A percentile compares a stretch with the other conserved stretches of the same genome.
These are phyloP conservation scores for Boletus vinaceobasis DNA, from an alignment of 768 basidiomycete genomes.

Conservation along the genomic window DNA sequence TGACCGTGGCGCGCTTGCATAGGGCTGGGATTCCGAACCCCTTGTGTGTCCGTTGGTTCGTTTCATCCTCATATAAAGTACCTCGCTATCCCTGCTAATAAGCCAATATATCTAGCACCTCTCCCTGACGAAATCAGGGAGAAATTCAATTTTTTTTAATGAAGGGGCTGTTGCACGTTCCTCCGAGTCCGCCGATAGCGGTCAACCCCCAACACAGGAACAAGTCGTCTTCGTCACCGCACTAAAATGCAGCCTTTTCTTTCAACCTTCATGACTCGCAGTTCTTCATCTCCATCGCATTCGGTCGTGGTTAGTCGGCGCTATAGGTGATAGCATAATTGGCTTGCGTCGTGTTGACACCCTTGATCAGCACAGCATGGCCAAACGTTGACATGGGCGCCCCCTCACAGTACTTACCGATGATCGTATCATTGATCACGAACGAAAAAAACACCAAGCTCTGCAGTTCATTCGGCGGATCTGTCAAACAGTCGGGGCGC, in stretches of 20 bases:
- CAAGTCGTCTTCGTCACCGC: slow-evolving; percentile 4
- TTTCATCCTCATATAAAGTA: slow-evolving; percentile 9
- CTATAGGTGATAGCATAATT: background rate
- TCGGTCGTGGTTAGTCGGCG: background rate
- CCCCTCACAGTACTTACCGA: background rate
- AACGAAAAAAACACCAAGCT: background rate
- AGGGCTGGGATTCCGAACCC: background rate
- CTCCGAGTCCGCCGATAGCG: slow-evolving; percentile 17
- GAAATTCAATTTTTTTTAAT: slow-evolving; percentile 4
- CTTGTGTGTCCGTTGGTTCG: background rate
- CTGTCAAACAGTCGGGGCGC: background rate
- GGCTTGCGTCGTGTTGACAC: background rate
- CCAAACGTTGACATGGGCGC: slow-evolving; percentile 1
- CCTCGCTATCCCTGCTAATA: background rate
- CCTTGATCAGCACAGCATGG: slow-evolving; percentile 12
- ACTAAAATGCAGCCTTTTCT: background rate
- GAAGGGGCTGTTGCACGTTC: background rate
- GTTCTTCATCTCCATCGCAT: background rate
- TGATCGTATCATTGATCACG: slow-evolving; percentile 1
- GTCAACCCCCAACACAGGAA: background rate
- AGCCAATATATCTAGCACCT: background rate
- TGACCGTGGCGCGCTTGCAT: slow-evolving; percentile 4
- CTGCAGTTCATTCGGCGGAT: slow-evolving; percentile 1
- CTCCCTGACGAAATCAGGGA: slow-evolving; percentile 3
- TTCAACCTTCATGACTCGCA: slow-evolving; percentile 2